Base-by-base conservation (phyloP, 345 rosid species). In the Pugionium cornutum region DNA sequence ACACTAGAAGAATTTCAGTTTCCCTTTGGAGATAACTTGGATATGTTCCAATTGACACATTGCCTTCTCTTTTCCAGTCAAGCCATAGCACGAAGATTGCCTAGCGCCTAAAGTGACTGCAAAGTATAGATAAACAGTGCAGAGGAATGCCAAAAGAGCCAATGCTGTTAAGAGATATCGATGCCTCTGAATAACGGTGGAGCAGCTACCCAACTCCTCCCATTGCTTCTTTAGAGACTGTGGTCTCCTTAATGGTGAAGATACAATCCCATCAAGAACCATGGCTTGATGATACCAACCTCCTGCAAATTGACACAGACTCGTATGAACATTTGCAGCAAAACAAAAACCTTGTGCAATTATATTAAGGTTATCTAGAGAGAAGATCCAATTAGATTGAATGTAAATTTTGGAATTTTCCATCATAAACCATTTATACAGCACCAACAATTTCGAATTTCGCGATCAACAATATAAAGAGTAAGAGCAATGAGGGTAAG, bases 71-170 rank as follows among this genome's bases (percentile, higher is more conserved):
- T 75, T 81, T 26, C 92, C 95, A 0, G 77, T 62, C 77, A 94
- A 80, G 29, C 92, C 91, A 25, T 86, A 74, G 76, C 99, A 94
- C 7, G 84, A 74, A 1, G 91, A 72, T 28, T 69, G 83, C 4
- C 72, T 43, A 7, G 78, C 77, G 2, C 96, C 96, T 66, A 94
- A 55, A 37, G 99, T 94, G 61, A 94, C 74, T 0, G 99, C 97
- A 64, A 94, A 94, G 76, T 94, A 94, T 7, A 94, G 86, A 75
- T 94, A 94, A 69, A 94, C 39, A 6, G 97, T 83, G 79, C 99
- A 94, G 58, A 90, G 85, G 54, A 90, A 86, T 2, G 77, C 78
- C 81, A 94, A 78, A 43, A 94, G 92, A 59, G 53, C 76, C 63
- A 94, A 73, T 8, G 97, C 95, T 1, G 92, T 86, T 79, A 90